phyloP scores from a whole-genome alignment of 176 grass and related monocot genomes.

The Microstegium vimineum region DNA sequence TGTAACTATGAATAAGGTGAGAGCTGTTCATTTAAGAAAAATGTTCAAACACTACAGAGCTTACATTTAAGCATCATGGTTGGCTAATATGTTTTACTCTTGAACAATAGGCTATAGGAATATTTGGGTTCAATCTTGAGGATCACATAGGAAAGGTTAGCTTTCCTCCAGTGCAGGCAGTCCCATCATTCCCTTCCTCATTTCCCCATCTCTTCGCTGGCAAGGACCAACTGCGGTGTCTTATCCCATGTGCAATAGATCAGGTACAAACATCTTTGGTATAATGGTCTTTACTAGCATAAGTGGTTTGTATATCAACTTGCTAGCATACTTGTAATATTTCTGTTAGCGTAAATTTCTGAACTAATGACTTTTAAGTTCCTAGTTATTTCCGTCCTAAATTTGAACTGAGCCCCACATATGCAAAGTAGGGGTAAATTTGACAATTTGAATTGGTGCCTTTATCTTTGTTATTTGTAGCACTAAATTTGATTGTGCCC shows the following conservation, averaged over 20 bases:
- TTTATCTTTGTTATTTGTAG: not conserved
- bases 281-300: not conserved
- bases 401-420: not conserved
- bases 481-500: not conserved
- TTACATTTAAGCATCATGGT: constrained; percentile 5
- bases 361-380: not conserved
- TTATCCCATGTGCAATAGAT: constrained; percentile 96
- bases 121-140: constrained; percentile 91
- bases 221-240: constrained; percentile 74
- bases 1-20: constrained; percentile 91
- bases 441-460: not conserved
- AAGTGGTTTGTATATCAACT: not conserved
- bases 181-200: constrained; percentile 89
- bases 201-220: constrained; percentile 86
- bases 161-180: constrained; percentile 95
- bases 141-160: constrained; percentile 90
- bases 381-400: not conserved
- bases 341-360: not conserved
- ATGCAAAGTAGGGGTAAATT: not conserved
- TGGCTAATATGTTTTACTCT: constrained; percentile 10
- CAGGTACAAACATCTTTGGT: constrained; percentile 58
- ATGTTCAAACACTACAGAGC: not conserved
- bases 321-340: constrained; percentile 4
- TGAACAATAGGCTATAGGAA: constrained; percentile 62
- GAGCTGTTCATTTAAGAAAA: constrained; percentile 15